phyloP scores from a whole-genome alignment of 2,329 filamentous ascomycete genomes.

The Cadophora luteo-olivacea region DNA sequence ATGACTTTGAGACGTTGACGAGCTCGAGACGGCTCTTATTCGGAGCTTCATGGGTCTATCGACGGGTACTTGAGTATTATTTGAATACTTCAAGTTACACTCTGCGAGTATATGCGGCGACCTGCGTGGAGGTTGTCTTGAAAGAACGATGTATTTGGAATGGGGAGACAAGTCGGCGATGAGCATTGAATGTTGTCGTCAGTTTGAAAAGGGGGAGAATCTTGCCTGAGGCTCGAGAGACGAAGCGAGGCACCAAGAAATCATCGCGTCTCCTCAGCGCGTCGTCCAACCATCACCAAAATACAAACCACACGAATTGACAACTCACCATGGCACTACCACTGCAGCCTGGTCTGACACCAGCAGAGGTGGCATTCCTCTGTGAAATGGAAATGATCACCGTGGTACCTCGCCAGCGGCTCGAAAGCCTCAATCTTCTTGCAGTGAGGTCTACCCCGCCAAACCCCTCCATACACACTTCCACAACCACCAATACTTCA shows the following conservation, averaged over 20 bases:
- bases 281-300: constrained; percentile 21
- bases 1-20: neutral
- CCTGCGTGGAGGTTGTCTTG: neutral
- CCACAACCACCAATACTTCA: neutral
- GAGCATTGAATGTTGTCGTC: neutral
- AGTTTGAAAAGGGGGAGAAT: neutral
- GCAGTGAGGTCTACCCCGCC: constrained; percentile 67
- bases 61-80: constrained; percentile 10
- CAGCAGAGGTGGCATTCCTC: constrained; percentile 89
- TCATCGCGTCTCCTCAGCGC: constrained; percentile 24
- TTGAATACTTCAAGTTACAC: constrained; percentile 1
- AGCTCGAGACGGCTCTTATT: neutral
- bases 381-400: constrained; percentile 98
- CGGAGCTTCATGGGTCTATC: neutral
- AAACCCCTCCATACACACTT: constrained; percentile 32
- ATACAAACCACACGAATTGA: constrained; percentile 15
- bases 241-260: neutral
- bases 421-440: constrained; percentile 85
- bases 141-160: neutral
- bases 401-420: constrained; percentile 86
- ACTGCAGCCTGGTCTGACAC: constrained; percentile 65
- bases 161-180: constrained; percentile 15
- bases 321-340: constrained; percentile 43
- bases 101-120: neutral
- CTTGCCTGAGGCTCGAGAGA: neutral